Conservation (phyloP, 805 yeast genomes). For the Peterozyma xylosa region DNA sequence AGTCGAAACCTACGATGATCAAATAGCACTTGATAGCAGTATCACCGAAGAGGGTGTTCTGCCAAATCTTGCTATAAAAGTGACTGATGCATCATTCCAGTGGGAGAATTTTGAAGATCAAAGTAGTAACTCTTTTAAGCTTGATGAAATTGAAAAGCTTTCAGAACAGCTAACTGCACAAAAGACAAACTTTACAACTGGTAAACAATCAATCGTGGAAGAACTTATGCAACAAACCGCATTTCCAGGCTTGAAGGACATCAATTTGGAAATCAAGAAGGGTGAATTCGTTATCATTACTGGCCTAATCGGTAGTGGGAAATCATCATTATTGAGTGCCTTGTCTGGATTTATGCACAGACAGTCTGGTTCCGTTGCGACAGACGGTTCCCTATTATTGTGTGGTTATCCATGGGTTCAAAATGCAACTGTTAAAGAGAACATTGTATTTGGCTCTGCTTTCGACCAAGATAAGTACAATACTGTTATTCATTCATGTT, state of each 20-base stretch:
- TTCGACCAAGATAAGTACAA: slow-evolving; percentile 44
- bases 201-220: background rate
- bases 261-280: slow-evolving; percentile 42
- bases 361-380: slow-evolving; percentile 39
- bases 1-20: slow-evolving; percentile 29
- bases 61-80: slow-evolving; percentile 34
- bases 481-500: slow-evolving; percentile 55
- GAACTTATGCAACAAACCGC: slow-evolving; percentile 12
- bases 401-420: slow-evolving; percentile 78
- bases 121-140: slow-evolving; percentile 11
- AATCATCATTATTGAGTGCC: slow-evolving; percentile 64
- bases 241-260: slow-evolving; percentile 40
- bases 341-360: slow-evolving; percentile 66
- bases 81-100: slow-evolving; percentile 51
- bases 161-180: slow-evolving; percentile 6
- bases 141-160: background rate
- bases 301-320: slow-evolving; percentile 77
- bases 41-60: slow-evolving; percentile 11
- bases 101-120: slow-evolving; percentile 52
- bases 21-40: slow-evolving; percentile 11
- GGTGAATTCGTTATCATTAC: slow-evolving; percentile 67
- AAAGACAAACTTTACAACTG: background rate
- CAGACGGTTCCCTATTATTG: slow-evolving; percentile 45
- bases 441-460: slow-evolving; percentile 60
- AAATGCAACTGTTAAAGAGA: slow-evolving; percentile 70